Base-by-base conservation (phyloP, 441 rosid species). In the Pelargonium citronellum region DNA sequence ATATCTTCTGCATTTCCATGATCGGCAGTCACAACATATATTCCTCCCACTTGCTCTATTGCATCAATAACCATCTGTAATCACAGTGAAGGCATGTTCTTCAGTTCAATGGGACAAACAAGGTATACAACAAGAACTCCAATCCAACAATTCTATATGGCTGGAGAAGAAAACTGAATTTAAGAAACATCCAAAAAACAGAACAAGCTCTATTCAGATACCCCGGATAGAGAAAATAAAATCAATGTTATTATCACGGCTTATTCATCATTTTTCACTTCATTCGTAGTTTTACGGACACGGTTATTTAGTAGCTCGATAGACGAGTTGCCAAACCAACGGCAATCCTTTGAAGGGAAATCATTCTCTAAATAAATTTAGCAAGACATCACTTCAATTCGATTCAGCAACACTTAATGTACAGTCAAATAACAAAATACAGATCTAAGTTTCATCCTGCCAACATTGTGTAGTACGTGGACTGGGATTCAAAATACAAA, bases 1-100 rank as follows among this genome's bases (percentile, higher is more conserved):
- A 94, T 94, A 79, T 90, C 99, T 80, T 94, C 96, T 0, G 97
- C 96, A 79, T 94, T 94, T 67, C 99, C 97, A 17, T 94, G 99
- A 83, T 94, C 97, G 1, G 97, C 99, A 20, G 99, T 94, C 47
- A 94, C 85, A 9, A 94, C 90, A 67, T 83, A 94, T 72, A 94
- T 91, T 67, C 99, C 99, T 71, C 92, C 92, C 20, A 89, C 97
- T 76, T 89, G 73, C 71, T 89, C 86, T 17, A 91, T 71, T 5
- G 99, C 87, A 73, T 95, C 97, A 15, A 95, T 81, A 64, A 91
- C 90, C 66, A 84, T 86, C 99, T 95, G 91, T 77, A 79, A 43
- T 66, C 37, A 46, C 58, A 51, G 58, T 13, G 17, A 51, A n/a
- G 58, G 17, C 16, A 5, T 51, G 7, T 51, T 0, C 17, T 51